These are phyloP conservation scores for Macroventuria anomochaeta DNA, from an alignment of 2,329 filamentous ascomycete genomes.

Conservation along the genomic window DNA sequence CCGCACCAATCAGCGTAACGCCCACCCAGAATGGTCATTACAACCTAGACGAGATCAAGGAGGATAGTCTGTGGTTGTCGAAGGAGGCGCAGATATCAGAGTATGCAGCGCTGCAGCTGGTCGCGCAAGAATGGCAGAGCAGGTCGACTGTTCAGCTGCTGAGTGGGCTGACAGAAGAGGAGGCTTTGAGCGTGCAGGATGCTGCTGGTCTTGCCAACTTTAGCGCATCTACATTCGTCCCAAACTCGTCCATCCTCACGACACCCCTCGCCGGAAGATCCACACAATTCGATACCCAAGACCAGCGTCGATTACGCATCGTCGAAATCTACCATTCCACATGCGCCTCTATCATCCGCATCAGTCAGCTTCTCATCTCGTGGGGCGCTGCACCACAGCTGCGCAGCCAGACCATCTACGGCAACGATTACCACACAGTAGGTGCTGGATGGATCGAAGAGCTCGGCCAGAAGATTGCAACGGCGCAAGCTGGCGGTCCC, in stretches of 20 bases:
- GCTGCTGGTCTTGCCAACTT: slow-evolving; percentile 71
- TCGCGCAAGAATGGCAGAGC: slow-evolving; percentile 82
- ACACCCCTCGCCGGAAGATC: slow-evolving; percentile 31
- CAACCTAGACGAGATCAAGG: slow-evolving; percentile 80
- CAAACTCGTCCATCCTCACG: slow-evolving; percentile 52
- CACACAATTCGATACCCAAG: slow-evolving; percentile 64
- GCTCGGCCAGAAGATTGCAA: slow-evolving; percentile 39
- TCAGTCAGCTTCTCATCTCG: slow-evolving; percentile 46
- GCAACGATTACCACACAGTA: slow-evolving; percentile 38
- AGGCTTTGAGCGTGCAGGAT: slow-evolving; percentile 76
- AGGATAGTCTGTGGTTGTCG: slow-evolving; percentile 85
- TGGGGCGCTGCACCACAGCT: slow-evolving; percentile 41
- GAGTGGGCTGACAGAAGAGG: slow-evolving; percentile 76
- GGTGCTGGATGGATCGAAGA: slow-evolving; percentile 43
- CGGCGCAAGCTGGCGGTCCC: slow-evolving; percentile 51
- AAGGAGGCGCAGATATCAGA: slow-evolving; percentile 79
- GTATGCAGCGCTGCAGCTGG: slow-evolving; percentile 78
- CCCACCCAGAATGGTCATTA: slow-evolving; percentile 70
- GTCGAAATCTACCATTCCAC: slow-evolving; percentile 75
- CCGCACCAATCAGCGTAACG: slow-evolving; percentile 83
- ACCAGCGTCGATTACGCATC: slow-evolving; percentile 70
- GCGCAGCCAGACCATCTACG: slow-evolving; percentile 37
- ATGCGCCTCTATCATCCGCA: slow-evolving; percentile 60
- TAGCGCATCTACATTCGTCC: slow-evolving; percentile 58
- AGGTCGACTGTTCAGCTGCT: slow-evolving; percentile 76